Evolutionary conservation across 768 basidiomycete species (phyloP).

Genomic region (Boletus fagicola): DNA sequence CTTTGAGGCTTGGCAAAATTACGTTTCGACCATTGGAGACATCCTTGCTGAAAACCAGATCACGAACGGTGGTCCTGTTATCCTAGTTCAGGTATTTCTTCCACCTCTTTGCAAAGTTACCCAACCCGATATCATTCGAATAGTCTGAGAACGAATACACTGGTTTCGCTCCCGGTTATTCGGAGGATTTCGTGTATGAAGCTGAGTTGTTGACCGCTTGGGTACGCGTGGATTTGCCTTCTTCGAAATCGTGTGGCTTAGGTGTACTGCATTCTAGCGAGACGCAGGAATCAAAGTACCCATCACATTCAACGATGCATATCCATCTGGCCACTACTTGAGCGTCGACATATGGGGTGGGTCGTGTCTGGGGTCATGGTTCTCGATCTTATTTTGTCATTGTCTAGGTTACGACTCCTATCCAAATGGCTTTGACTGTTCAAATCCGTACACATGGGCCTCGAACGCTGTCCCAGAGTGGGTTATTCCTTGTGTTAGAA

Average conservation of each 20-base stretch:
- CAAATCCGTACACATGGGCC: conserved; percentile 45
- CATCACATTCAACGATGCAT: conserved; percentile 47
- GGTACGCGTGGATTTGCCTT: conserved; percentile 10
- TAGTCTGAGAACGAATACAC: conserved; percentile 58
- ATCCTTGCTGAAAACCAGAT: conserved; percentile 56
- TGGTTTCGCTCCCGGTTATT: conserved; percentile 33
- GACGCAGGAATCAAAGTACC: conserved; percentile 46
- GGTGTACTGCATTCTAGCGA: conserved; percentile 29
- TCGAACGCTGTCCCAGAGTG: conserved; percentile 43
- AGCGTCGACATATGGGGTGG: conserved; percentile 49
- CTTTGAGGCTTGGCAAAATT: conserved; percentile 51
- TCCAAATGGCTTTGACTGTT: conserved; percentile 56
- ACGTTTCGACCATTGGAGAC: conserved; percentile 49
- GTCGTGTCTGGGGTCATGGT: not conserved
- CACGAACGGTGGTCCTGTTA: conserved; percentile 58
- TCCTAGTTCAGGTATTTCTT: conserved; percentile 29
- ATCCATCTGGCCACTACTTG: conserved; percentile 45
- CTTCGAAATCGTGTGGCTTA: conserved; percentile 1
- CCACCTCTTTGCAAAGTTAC: conserved; percentile 30
- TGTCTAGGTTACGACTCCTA: conserved; percentile 32
- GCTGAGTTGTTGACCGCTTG: conserved; percentile 32
- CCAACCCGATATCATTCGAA: not conserved
- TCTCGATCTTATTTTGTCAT: not conserved
- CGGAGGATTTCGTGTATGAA: conserved; percentile 46
- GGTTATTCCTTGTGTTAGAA: not conserved